Evolutionary conservation across 1,284 basidiomycete species (phyloP).

Genomic region (Coniferiporia sulphurascens): DNA sequence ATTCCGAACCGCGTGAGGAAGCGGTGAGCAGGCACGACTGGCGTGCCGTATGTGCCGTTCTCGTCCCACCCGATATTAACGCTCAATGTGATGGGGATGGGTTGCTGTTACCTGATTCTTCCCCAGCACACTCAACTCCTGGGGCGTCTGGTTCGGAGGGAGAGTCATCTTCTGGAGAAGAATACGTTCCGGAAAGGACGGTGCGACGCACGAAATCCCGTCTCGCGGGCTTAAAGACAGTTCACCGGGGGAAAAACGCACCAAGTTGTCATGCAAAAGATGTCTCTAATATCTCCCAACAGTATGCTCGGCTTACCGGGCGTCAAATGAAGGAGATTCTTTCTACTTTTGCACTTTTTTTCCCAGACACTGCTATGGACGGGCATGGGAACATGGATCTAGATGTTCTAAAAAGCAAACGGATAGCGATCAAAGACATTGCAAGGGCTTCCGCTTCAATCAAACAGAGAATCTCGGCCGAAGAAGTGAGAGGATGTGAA

Average conservation of each 20-base stretch:
- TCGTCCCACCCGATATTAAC: conserved; percentile 40
- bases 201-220: neutral
- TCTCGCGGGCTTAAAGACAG: neutral
- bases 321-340: conserved; percentile 52
- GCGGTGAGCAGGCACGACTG: conserved; percentile 58
- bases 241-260: neutral
- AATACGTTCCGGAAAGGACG: conserved; percentile 11
- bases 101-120: conserved; percentile 22
- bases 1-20: conserved; percentile 19
- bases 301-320: conserved; percentile 34
- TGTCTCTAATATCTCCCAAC: conserved; percentile 10
- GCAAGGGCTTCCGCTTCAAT: conserved; percentile 50
- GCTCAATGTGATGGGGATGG: conserved; percentile 24
- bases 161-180: conserved; percentile 20
- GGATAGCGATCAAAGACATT: conserved; percentile 61
- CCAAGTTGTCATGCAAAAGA: neutral
- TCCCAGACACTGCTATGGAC: conserved; percentile 36
- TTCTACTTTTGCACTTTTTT: conserved; percentile 62
- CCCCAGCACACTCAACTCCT: conserved; percentile 11
- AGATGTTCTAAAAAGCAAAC: conserved; percentile 41
- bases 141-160: conserved; percentile 17
- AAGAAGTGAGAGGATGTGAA: conserved; percentile 47
- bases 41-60: conserved; percentile 66
- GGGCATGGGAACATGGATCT: conserved; percentile 23
- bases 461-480: conserved; percentile 63